These are phyloP conservation scores for Boletus coccyginus DNA, from an alignment of 768 basidiomycete species.

Conservation along the genomic window DNA sequence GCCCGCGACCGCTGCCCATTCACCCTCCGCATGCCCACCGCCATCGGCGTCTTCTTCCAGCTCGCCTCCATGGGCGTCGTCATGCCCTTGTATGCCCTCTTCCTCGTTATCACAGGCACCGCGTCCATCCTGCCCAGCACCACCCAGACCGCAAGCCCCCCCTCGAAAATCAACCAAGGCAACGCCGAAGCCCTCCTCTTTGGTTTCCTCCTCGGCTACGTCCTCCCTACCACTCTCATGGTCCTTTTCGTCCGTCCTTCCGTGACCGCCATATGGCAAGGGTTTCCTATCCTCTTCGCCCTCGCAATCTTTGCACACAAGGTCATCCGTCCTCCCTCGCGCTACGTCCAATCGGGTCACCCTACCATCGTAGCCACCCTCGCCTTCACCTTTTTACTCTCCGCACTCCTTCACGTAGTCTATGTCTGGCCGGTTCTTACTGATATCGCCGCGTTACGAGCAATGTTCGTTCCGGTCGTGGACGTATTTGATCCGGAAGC, in stretches of 20 bases:
- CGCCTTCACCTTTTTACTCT: slow-evolving; percentile 13
- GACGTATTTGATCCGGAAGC: background rate
- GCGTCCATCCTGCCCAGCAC: slow-evolving; percentile 7
- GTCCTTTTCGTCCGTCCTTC: slow-evolving; percentile 38
- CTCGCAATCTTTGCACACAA: slow-evolving; percentile 41
- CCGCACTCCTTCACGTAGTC: slow-evolving; percentile 27
- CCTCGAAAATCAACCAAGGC: slow-evolving; percentile 37
- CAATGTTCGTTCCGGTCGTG: slow-evolving; percentile 15
- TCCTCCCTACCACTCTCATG: slow-evolving; percentile 48
- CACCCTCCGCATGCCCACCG: slow-evolving; percentile 40
- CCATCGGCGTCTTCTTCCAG: slow-evolving; percentile 43
- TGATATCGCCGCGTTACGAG: slow-evolving; percentile 1
- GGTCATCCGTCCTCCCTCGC: slow-evolving; percentile 32
- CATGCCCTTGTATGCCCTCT: slow-evolving; percentile 48
- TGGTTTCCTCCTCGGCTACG: slow-evolving; percentile 41
- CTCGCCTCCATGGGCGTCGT: slow-evolving; percentile 40
- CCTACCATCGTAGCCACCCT: slow-evolving; percentile 19
- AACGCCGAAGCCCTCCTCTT: slow-evolving; percentile 55
- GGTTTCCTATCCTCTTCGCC: slow-evolving; percentile 48
- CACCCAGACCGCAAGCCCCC: no score
- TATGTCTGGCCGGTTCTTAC: slow-evolving; percentile 17
- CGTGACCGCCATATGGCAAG: slow-evolving; percentile 54
- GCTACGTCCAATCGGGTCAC: slow-evolving; percentile 17
- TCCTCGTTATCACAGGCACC: slow-evolving; percentile 41
- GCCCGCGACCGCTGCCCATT: slow-evolving; percentile 36